These are phyloP conservation scores for Erythrophleum ivorense DNA, from an alignment of 331 rosid genomes.

Conservation along the genomic window DNA sequence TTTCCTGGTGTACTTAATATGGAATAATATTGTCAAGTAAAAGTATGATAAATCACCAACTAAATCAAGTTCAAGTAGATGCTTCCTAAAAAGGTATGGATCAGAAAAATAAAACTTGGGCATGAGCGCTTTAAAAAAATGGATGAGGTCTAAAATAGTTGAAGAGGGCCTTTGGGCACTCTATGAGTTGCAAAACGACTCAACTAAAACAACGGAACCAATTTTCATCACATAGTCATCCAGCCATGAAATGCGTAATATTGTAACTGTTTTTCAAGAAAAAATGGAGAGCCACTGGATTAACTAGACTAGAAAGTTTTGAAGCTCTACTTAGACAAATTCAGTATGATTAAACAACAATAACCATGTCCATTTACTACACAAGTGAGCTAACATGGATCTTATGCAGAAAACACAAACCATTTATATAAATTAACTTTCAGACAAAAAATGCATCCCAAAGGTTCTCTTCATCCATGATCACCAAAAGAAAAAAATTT, in stretches of 20 bases:
- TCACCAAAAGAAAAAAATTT: background rate
- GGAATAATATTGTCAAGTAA: slow-evolving; percentile 19
- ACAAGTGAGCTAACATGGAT: background rate
- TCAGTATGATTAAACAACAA: background rate
- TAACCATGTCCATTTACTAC: background rate
- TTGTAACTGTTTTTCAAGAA: slow-evolving; percentile 18
- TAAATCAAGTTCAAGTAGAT: slow-evolving; percentile 32
- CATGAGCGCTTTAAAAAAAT: slow-evolving; percentile 16
- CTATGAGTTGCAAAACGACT: slow-evolving; percentile 26
- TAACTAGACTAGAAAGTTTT: background rate
- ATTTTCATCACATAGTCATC: slow-evolving; percentile 16
- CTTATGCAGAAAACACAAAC: slow-evolving; percentile 6
- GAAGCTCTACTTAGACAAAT: background rate
- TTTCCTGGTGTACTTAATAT: slow-evolving; percentile 29
- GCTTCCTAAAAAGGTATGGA: slow-evolving; percentile 14
- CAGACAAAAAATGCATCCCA: background rate
- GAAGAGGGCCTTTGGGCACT: slow-evolving; percentile 14
- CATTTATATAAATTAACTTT: background rate
- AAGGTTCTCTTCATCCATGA: background rate
- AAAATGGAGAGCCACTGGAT: background rate
- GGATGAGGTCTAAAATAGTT: background rate
- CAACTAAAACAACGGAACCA: slow-evolving; percentile 24
- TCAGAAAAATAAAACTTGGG: slow-evolving; percentile 1
- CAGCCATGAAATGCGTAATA: slow-evolving; percentile 14
- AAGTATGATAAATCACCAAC: slow-evolving; percentile 25